Evolutionary conservation across 2,329 filamentous ascomycete genomes (phyloP).

Genomic region (Hypomyces rosellus): DNA sequence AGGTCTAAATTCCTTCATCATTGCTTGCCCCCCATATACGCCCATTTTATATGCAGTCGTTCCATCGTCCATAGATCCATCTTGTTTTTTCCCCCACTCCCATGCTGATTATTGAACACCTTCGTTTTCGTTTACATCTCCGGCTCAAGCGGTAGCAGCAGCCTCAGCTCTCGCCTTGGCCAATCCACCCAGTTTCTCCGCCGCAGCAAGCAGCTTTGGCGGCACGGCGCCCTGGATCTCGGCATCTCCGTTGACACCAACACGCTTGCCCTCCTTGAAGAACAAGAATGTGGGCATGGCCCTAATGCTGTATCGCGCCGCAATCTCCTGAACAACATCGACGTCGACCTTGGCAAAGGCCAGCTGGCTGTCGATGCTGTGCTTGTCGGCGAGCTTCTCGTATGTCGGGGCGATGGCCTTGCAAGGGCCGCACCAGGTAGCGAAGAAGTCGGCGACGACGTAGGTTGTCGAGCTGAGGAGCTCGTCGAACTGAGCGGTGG

Average conservation of each 20-base stretch:
- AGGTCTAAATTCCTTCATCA: neutral
- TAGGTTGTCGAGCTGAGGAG: conserved; percentile 34
- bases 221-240: conserved; percentile 31
- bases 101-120: neutral
- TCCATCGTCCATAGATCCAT: neutral
- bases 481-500: conserved; percentile 27
- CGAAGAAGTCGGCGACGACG: conserved; percentile 44
- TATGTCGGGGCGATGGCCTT: conserved; percentile 42
- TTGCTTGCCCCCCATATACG: neutral
- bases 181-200: conserved; percentile 31
- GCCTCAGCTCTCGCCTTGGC: conserved; percentile 25
- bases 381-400: conserved; percentile 23
- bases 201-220: conserved; percentile 24
- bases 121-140: neutral
- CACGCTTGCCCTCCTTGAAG: conserved; percentile 64
- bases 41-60: neutral
- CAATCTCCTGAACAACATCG: conserved; percentile 69
- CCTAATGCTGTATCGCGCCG: conserved; percentile 68
- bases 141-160: neutral
- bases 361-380: conserved; percentile 41
- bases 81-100: neutral
- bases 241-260: conserved; percentile 25
- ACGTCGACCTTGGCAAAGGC: conserved; percentile 90
- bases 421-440: conserved; percentile 47
- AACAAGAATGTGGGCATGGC: conserved; percentile 92